Base-by-base conservation (phyloP, 192 early-diverging fungal species). In the Phycomyces blakesleeanus region DNA sequence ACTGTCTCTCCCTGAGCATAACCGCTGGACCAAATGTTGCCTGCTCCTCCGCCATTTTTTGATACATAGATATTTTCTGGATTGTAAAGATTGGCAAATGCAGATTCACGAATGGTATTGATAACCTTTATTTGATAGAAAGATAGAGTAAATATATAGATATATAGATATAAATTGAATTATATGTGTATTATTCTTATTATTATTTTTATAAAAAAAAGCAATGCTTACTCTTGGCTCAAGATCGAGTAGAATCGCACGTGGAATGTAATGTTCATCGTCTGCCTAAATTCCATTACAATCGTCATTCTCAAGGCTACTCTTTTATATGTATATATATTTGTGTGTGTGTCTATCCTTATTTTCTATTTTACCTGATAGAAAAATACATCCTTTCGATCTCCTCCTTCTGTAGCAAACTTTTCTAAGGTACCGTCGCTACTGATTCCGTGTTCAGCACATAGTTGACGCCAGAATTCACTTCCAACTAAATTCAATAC, bases 301-400 rank as follows among this genome's bases (percentile, higher is more conserved):
- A n/a, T 57, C 40, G 5, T 21, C 18, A 22, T 16, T n/a, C n/a
- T n/a, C n/a, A n/a, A n/a, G n/a, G n/a, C n/a, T n/a, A n/a, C n/a
- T n/a, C n/a, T n/a, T n/a, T n/a, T n/a, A n/a, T n/a, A n/a, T n/a
- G n/a, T n/a, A n/a, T n/a, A n/a, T n/a, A n/a, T n/a, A n/a, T n/a
- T 20, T 5, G 47, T 42, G 27, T 58, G 3, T 10, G 18, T 10
- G 12, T 9, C 27, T 11, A 7, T 0, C 1, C 34, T 24, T n/a
- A n/a, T n/a, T n/a, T n/a, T n/a, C n/a, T 20, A 7, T 6, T 59
- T 37, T 64, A 88, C 90, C 80, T 98, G 96, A 75, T 98, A 98
- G 71, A 98, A 98, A 66, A 98, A 98, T 9, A 98, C 96, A 69
- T 98, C 96, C 72, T 98, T 98, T 59, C 96, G 75, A 81, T 98